phyloP scores from a whole-genome alignment of 306 rosid genomes.

The Rosa chinensis region DNA sequence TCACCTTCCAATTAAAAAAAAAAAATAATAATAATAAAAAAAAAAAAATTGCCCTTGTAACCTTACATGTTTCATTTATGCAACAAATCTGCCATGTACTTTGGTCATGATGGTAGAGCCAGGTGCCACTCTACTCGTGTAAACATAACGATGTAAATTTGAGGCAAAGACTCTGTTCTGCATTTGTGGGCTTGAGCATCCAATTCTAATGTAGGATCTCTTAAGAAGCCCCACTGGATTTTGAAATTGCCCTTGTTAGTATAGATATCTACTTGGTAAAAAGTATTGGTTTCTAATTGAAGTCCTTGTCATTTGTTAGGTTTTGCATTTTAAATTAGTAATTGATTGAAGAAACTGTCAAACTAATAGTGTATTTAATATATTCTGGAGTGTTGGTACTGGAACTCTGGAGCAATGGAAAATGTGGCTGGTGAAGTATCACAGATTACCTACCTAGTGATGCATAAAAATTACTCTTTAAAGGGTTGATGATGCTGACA shows the following conservation, averaged over 20 bases:
- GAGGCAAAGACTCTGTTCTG: background rate
- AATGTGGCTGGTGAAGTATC: background rate
- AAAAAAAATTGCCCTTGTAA: too few species aligned
- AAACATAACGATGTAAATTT: background rate
- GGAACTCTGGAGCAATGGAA: background rate
- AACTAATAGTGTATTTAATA: background rate
- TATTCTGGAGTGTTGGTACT: background rate
- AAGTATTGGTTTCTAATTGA: background rate
- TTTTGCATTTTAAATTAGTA: background rate
- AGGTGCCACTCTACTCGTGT: background rate
- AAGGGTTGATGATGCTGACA: background rate
- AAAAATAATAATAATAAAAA: too few species aligned
- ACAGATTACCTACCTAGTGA: background rate
- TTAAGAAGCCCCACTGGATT: background rate
- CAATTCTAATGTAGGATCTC: background rate
- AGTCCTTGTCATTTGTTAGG: background rate
- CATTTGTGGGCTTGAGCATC: conserved; percentile 4
- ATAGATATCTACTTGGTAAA: background rate
- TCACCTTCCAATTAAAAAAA: background rate
- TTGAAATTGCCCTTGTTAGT: background rate
- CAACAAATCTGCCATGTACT: background rate
- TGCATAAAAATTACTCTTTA: background rate
- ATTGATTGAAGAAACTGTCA: background rate
- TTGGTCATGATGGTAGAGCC: background rate
- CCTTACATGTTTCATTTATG: background rate